These are phyloP conservation scores for Mortierella sp. DNA, from an alignment of 371 early-diverging fungal species.

Conservation along the genomic window DNA sequence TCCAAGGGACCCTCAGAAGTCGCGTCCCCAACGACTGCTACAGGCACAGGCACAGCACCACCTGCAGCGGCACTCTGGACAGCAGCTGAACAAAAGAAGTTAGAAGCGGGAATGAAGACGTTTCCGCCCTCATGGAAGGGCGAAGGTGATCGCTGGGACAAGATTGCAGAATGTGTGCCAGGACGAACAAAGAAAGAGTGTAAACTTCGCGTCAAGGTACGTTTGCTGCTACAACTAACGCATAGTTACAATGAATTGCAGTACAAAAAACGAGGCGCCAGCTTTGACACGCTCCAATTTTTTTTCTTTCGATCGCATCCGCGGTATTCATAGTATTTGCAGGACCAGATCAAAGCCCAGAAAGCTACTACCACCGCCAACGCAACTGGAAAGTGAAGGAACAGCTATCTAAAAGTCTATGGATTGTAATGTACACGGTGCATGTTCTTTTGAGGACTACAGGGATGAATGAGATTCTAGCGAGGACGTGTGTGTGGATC, in stretches of 20 bases:
- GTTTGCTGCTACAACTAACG: no score
- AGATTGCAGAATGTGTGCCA: constrained; percentile 63
- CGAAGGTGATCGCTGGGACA: constrained; percentile 70
- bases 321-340: constrained; percentile 36
- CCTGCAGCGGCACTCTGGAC: constrained; percentile 58
- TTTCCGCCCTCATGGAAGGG: constrained; percentile 67
- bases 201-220: constrained; percentile 66
- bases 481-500: no score
- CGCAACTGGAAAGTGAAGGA: constrained; percentile 3
- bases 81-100: constrained; percentile 59
- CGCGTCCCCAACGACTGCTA: background rate
- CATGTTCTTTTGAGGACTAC: no score
- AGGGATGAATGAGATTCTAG: no score
- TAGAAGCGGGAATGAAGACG: constrained; percentile 63
- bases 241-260: no score
- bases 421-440: no score
- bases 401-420: background rate
- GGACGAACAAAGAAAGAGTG: constrained; percentile 70
- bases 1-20: no score
- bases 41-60: background rate
- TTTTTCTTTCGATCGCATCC: background rate
- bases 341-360: constrained; percentile 56
- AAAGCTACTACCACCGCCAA: constrained; percentile 44
- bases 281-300: no score
- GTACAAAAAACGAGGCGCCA: no score